phyloP scores from a whole-genome alignment of 805 yeast species.

The Lipomyces starkeyi region DNA sequence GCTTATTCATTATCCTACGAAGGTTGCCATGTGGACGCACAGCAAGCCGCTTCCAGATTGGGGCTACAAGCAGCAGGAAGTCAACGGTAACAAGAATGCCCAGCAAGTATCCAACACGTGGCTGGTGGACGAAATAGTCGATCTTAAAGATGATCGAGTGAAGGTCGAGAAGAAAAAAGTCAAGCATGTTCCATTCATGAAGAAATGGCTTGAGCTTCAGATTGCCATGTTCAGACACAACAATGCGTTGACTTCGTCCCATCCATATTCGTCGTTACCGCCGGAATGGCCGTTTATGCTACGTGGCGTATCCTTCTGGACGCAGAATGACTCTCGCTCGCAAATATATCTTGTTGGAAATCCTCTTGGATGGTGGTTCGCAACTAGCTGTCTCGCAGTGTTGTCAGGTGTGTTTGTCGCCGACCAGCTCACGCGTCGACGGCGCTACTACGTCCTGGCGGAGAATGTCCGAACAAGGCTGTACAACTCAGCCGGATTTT shows the following conservation, averaged over 20 bases:
- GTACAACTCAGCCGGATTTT: slow-evolving; percentile 80
- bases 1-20: slow-evolving; percentile 80
- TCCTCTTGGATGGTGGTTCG: slow-evolving; percentile 88
- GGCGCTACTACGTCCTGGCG: slow-evolving; percentile 64
- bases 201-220: slow-evolving; percentile 91
- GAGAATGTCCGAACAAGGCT: slow-evolving; percentile 70
- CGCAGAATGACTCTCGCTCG: slow-evolving; percentile 62
- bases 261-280: slow-evolving; percentile 95
- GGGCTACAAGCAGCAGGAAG: slow-evolving; percentile 92
- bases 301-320: slow-evolving; percentile 97
- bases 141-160: slow-evolving; percentile 67
- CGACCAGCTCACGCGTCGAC: slow-evolving; percentile 78
- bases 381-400: slow-evolving; percentile 65
- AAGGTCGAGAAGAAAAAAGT: slow-evolving; percentile 65
- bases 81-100: slow-evolving; percentile 89
- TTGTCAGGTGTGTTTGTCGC: slow-evolving; percentile 69
- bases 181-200: slow-evolving; percentile 70
- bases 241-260: slow-evolving; percentile 82
- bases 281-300: slow-evolving; percentile 87
- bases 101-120: slow-evolving; percentile 72
- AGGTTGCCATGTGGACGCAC: slow-evolving; percentile 92
- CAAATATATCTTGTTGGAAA: slow-evolving; percentile 94
- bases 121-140: slow-evolving; percentile 73
- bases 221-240: slow-evolving; percentile 88
- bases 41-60: slow-evolving; percentile 89